Evolutionary conservation across 768 basidiomycete genomes (phyloP), one percentile per base, ranked within the genome.

Genomic region (Glaciozyma antarctica): DNA sequence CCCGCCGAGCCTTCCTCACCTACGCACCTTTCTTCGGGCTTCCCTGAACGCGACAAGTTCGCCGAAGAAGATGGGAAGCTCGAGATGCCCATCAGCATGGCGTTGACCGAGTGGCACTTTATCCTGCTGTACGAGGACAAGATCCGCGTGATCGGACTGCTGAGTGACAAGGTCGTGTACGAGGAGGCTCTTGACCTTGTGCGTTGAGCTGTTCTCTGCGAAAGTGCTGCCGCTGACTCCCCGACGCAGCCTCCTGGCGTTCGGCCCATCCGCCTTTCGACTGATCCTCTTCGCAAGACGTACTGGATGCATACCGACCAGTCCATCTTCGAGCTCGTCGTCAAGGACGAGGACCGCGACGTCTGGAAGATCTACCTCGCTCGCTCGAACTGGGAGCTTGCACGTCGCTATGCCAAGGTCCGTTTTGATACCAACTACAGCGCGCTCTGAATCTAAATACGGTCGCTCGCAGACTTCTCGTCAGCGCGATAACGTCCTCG

Each of bases 291-390:
- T 5, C 84, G 87, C 13, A 86, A 84, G 76, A 98, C 94, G 19
- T 93, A 87, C 72, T 99, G 95, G 95, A 83, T 92, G 2, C 93
- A 86, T 74, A 93, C 93, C 0, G 86, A 89, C 69, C 84, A 85
- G 66, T 87, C 89, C 0, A 81, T 99, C 24, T 92, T 88, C 72
- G 95, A 99, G 73, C 78, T 99, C 30, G 83, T 86, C 9, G 81
- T 89, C 16, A 81, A 81, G 12, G 90, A 93, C 71, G 95, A 99
- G 78, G 88, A 88, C 73, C 83, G 93, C 16, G 89, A 97, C 74
- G 86, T 99, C 12, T 99, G 95, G 95, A 85, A 85, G 73, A 85
- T 92, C 61, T 90, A 88, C 76, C 80, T 97, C 13, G 83, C 86
- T 60, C 84, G 87, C 72, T 84, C 82, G 3, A 82, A 86, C 60